Percentiles rank a stretch among this genome's conserved stretches.
phyloP scores from a whole-genome alignment of 345 rosid species.

The Gossypium sturtianum region DNA sequence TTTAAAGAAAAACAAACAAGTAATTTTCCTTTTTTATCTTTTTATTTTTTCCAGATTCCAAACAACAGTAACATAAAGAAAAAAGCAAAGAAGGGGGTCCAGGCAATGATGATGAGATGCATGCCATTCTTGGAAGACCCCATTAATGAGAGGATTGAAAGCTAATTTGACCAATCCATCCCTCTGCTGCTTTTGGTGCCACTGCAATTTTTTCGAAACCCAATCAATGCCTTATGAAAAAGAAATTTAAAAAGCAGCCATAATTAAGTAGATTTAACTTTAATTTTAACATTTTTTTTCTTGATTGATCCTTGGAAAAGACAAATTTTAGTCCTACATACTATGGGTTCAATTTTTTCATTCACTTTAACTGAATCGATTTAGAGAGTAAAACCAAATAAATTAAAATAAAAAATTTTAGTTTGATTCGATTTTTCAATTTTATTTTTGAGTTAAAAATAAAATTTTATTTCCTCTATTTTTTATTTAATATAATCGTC shows the following conservation, averaged over 20 bases:
- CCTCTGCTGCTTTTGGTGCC: slow-evolving; percentile 30
- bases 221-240: neutral
- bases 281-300: too few relatives aligned
- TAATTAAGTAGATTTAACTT: too few relatives aligned
- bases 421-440: too few relatives aligned
- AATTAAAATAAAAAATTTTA: too few relatives aligned
- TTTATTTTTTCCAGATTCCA: neutral
- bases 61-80: neutral
- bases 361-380: fast-evolving
- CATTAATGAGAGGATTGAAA: slow-evolving; percentile 22
- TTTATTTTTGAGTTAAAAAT: too few relatives aligned
- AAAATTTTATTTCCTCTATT: too few relatives aligned
- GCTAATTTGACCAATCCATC: slow-evolving; percentile 28
- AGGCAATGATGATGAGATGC: slow-evolving; percentile 12
- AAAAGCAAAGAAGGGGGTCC: neutral
- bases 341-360: too few relatives aligned
- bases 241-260: too few relatives aligned
- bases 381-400: too few relatives aligned
- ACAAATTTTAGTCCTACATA: too few relatives aligned
- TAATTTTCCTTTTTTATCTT: neutral
- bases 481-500: too few relatives aligned
- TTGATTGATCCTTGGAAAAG: too few relatives aligned
- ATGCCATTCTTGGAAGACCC: slow-evolving; percentile 27
- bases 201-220: neutral
- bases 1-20: neutral